Base-by-base conservation (phyloP, 2,329 filamentous ascomycete genomes). In the Arthrobotrys sphaeroides region DNA sequence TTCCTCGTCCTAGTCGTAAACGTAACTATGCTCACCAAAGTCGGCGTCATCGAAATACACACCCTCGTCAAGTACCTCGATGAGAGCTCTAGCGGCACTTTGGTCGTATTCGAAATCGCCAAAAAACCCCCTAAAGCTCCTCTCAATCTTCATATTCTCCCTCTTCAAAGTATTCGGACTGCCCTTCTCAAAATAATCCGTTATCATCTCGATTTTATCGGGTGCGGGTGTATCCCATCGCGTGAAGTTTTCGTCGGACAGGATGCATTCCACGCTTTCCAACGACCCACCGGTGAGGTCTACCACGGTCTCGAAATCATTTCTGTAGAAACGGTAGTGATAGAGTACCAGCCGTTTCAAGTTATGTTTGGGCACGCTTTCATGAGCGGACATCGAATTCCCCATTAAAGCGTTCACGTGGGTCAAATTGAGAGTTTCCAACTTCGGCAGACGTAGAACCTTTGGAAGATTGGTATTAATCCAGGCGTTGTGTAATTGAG, bases 351-450 rank as follows among this genome's bases (percentile, higher is more conserved):
- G 31, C 28, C 31, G 31, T 38, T 55, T 55, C n/a, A 55, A 18
- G 10, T 55, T 55, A 7, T 38, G 51, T 36, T 55, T 55, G 2
- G 22, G 22, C 2, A 2, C 2, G 18, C 18, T 3, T n/a, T n/a
- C n/a, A n/a, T n/a, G n/a, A n/a, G n/a, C n/a, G 28, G 1, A 20
- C 5, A 55, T 55, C 2, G 51, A 18, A 1, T 16, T 24, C 3
- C 51, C 51, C 51, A 55, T 55, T 12, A 55, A 9, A 3, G 51
- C 51, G 18, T 55, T 55, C 13, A 55, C 24, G 6, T 55, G 51
- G 2, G 51, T 13, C 3, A 55, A 31, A 28, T 55, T 55, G 31
- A 55, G 51, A 4, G 51, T 38, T 38, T 55, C 51, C 16, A 55
- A 22, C 9, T 24, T 12, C 12, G 51, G 51, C 1, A 55, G 51